Evolutionary conservation across 2,329 filamentous ascomycete species (phyloP).

Genomic region (Aspergillus arachidicola): DNA sequence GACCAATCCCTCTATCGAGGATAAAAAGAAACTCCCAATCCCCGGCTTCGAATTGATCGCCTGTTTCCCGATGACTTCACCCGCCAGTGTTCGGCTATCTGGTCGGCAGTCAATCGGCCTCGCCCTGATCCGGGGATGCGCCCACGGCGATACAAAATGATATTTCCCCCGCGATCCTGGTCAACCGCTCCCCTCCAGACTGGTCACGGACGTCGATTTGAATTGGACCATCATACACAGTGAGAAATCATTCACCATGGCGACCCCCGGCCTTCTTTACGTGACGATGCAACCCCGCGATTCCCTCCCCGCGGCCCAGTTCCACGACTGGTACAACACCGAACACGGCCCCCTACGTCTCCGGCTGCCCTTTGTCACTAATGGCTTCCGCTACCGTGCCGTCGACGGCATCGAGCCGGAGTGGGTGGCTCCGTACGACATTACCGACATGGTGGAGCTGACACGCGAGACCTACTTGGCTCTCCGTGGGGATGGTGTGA

Average conservation of each 20-base stretch:
- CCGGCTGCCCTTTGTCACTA: conserved; percentile 71
- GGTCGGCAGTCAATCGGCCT: conserved; percentile 11
- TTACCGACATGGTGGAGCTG: conserved; percentile 72
- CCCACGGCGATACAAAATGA: neutral
- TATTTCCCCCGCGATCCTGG: neutral
- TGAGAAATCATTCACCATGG: conserved; percentile 27
- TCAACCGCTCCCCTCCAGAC: neutral
- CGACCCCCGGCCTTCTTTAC: conserved; percentile 70
- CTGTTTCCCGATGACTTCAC: conserved; percentile 7
- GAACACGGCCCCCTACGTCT: conserved; percentile 84
- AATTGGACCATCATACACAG: neutral
- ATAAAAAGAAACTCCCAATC: neutral
- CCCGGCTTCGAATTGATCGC: neutral
- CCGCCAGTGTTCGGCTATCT: conserved; percentile 5
- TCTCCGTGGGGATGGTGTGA: conserved; percentile 50
- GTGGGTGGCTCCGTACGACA: conserved; percentile 81
- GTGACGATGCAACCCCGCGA: conserved; percentile 82
- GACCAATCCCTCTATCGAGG: neutral
- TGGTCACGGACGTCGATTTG: neutral
- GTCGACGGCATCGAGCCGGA: conserved; percentile 64
- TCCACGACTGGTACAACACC: conserved; percentile 94
- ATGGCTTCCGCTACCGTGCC: conserved; percentile 78
- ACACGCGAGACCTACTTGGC: conserved; percentile 66
- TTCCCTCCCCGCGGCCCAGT: conserved; percentile 66
- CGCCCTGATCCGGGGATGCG: neutral